phyloP scores from a whole-genome alignment of 2,329 filamentous ascomycete genomes.

The Colletotrichum gigasporum region DNA sequence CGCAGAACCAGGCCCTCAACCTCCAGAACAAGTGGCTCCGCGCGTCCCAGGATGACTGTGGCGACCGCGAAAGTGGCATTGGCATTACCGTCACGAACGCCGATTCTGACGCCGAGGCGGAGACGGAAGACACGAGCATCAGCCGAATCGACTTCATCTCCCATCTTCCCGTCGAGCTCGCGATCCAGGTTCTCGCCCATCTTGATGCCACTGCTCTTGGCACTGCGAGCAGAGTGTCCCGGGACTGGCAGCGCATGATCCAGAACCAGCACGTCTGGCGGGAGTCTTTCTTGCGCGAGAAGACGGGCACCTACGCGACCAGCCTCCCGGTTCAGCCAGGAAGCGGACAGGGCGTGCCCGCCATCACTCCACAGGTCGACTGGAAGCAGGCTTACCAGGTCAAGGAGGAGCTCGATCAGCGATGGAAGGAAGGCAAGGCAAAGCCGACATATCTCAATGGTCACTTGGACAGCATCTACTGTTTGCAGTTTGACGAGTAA shows the following conservation, averaged over 20 bases:
- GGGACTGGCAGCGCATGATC: constrained; percentile 56
- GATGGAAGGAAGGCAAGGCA: constrained; percentile 83
- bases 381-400: constrained; percentile 89
- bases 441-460: constrained; percentile 90
- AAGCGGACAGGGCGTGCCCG: constrained; percentile 65
- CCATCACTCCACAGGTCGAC: constrained; percentile 69
- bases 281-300: constrained; percentile 70
- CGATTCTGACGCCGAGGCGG: constrained; percentile 47
- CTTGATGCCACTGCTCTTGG: constrained; percentile 63
- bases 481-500: constrained; percentile 96
- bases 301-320: constrained; percentile 68
- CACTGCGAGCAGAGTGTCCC: constrained; percentile 60
- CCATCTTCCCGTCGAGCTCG: constrained; percentile 64
- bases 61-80: constrained; percentile 72
- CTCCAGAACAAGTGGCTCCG: constrained; percentile 54
- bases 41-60: constrained; percentile 52
- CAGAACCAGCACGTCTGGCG: constrained; percentile 70
- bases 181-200: constrained; percentile 65
- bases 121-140: constrained; percentile 51
- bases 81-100: constrained; percentile 64
- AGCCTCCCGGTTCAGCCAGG: constrained; percentile 62
- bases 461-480: constrained; percentile 96
- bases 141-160: constrained; percentile 67
- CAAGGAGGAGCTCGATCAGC: constrained; percentile 76
- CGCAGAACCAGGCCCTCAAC: constrained; percentile 59